These are phyloP conservation scores for Fomitopsis pinicola DNA, from an alignment of 1,284 basidiomycete genomes.

Conservation along the genomic window DNA sequence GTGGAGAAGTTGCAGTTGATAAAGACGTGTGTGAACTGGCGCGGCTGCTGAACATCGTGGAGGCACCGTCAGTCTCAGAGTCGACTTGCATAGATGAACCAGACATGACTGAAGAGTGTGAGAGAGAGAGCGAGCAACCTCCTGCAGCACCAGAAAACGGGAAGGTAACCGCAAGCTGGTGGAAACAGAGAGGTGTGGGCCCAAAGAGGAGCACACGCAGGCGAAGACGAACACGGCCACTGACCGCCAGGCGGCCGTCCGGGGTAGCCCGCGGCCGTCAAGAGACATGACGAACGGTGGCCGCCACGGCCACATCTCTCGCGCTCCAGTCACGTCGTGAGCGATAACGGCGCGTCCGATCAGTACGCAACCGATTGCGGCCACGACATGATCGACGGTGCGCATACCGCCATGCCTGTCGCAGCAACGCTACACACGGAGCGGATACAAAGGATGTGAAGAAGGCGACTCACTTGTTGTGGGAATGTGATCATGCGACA, in stretches of 20 bases:
- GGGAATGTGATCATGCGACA: conserved; percentile 33
- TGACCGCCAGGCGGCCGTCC: background rate
- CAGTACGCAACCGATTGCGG: conserved; percentile 13
- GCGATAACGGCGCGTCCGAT: conserved; percentile 18
- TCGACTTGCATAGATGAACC: background rate
- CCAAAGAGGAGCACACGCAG: background rate
- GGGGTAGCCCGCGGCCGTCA: background rate
- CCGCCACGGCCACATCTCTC: conserved; percentile 1
- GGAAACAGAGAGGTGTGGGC: background rate
- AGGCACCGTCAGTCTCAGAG: conserved; percentile 20
- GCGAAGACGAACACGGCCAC: background rate
- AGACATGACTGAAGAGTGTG: conserved; percentile 9
- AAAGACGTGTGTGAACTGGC: conserved; percentile 38
- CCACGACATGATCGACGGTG: background rate
- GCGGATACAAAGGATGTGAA: conserved; percentile 1
- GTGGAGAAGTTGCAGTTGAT: conserved; percentile 28
- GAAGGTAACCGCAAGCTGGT: background rate
- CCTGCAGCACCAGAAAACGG: background rate
- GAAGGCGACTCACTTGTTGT: conserved; percentile 33
- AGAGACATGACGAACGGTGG: background rate
- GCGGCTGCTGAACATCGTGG: conserved; percentile 36
- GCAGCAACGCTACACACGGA: background rate
- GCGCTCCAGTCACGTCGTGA: conserved; percentile 15
- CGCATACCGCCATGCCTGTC: background rate
- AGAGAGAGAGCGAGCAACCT: background rate